A percentile compares a stretch with the other conserved stretches of the same genome.
Conservation (phyloP, 768 basidiomycete genomes). For the Tephrocybe sp. region DNA sequence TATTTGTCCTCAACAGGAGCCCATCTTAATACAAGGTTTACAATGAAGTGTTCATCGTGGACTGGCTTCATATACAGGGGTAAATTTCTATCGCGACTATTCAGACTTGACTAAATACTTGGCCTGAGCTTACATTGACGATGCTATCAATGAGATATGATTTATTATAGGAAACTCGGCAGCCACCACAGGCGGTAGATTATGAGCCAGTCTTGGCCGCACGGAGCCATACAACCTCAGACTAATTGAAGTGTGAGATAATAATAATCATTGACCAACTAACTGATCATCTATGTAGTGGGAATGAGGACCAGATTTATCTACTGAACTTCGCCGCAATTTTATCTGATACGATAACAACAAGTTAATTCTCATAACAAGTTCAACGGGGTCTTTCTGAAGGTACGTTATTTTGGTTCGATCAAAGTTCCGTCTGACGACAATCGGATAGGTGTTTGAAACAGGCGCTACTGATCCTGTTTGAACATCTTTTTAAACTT, state of each 20-base stretch:
- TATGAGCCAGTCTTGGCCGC: slow-evolving; percentile 10
- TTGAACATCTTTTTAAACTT: slow-evolving; percentile 31
- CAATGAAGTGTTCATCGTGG: slow-evolving; percentile 1
- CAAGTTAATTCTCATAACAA: slow-evolving; percentile 47
- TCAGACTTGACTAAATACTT: slow-evolving; percentile 35
- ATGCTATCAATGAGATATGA: slow-evolving; percentile 7
- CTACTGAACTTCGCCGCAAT: not conserved
- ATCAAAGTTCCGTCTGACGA: not conserved
- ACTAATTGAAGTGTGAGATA: slow-evolving; percentile 6
- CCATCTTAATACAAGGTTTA: slow-evolving; percentile 33
- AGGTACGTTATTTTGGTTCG: slow-evolving; percentile 19
- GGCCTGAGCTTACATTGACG: slow-evolving; percentile 25
- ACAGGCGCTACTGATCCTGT: slow-evolving; percentile 29
- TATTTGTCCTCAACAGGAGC: slow-evolving; percentile 19
- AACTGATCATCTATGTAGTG: not conserved
- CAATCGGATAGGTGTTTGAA: slow-evolving; percentile 27
- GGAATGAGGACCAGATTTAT: slow-evolving; percentile 8
- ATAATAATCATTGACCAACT: not conserved
- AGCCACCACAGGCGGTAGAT: slow-evolving; percentile 7
- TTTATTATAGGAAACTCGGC: slow-evolving; percentile 7
- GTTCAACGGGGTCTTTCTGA: slow-evolving; percentile 32
- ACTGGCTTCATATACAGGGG: slow-evolving; percentile 14
- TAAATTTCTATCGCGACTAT: slow-evolving; percentile 30
- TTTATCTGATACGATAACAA: not conserved
- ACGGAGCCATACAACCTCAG: slow-evolving; percentile 7